phyloP scores from a whole-genome alignment of 352 stramenopile species.

The Blastocystis sp. region DNA sequence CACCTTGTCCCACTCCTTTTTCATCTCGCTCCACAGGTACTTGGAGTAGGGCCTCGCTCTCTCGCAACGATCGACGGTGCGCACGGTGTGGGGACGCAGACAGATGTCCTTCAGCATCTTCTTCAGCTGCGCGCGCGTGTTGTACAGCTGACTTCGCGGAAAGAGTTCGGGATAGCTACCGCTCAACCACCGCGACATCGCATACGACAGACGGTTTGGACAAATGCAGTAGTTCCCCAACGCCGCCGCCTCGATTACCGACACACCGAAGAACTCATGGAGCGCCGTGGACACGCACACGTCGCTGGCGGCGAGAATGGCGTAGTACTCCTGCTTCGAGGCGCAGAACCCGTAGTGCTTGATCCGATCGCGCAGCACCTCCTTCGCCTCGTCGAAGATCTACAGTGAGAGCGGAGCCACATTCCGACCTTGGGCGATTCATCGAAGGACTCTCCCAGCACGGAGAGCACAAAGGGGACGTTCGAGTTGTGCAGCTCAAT shows the following conservation, averaged over 20 bases:
- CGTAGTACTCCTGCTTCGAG: slow-evolving; percentile 77
- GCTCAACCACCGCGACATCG: neutral
- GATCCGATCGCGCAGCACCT: slow-evolving; percentile 75
- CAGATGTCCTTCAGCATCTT: slow-evolving; percentile 79
- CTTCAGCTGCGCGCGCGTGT: slow-evolving; percentile 78
- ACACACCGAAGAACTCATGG: slow-evolving; percentile 80
- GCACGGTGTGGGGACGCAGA: slow-evolving; percentile 74
- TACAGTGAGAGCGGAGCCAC: slow-evolving; percentile 63
- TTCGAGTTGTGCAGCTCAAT: slow-evolving; percentile 76
- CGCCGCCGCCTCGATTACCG: slow-evolving; percentile 78
- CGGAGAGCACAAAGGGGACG: slow-evolving; percentile 77
- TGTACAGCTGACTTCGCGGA: slow-evolving; percentile 76
- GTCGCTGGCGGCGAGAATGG: slow-evolving; percentile 76
- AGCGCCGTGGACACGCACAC: slow-evolving; percentile 79
- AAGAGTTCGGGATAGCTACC: slow-evolving; percentile 70
- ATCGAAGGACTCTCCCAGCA: slow-evolving; percentile 78
- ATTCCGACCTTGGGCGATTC: slow-evolving; percentile 71
- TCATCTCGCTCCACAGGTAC: slow-evolving; percentile 76
- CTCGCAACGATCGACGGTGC: slow-evolving; percentile 65
- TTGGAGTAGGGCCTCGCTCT: slow-evolving; percentile 74
- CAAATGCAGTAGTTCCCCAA: slow-evolving; percentile 79
- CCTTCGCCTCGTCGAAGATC: slow-evolving; percentile 75
- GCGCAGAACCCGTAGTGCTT: slow-evolving; percentile 78
- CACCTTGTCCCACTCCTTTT: slow-evolving; percentile 75
- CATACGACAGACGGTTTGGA: slow-evolving; percentile 79